Conservation (phyloP, 805 yeast species). For the Metschnikowia anglica region DNA sequence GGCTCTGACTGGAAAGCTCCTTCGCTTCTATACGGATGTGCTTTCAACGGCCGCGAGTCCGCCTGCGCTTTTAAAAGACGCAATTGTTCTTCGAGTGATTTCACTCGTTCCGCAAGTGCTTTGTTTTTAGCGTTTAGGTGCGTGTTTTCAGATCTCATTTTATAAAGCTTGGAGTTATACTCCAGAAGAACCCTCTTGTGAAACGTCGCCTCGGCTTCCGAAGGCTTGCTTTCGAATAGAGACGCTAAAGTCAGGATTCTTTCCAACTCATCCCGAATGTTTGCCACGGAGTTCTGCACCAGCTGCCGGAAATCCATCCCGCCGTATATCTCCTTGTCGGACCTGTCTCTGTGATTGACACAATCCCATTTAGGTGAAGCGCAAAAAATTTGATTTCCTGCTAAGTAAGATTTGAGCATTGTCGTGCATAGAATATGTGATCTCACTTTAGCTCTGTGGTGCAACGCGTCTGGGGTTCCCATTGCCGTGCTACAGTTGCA, state of each 20-base stretch:
- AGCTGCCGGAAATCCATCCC: constrained; percentile 17
- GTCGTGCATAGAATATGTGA: too few relatives aligned
- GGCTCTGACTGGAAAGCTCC: background rate
- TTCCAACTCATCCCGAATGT: constrained; percentile 19
- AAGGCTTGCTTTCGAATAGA: constrained; percentile 4
- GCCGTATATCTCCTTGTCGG: background rate
- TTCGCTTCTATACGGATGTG: constrained; percentile 9
- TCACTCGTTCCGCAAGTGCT: constrained; percentile 9
- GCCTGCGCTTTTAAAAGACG: background rate
- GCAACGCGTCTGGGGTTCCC: too few relatives aligned
- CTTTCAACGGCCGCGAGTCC: constrained; percentile 1
- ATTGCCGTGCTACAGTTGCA: background rate
- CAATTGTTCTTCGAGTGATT: constrained; percentile 3
- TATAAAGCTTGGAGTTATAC: constrained; percentile 19
- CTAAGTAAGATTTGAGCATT: too few relatives aligned
- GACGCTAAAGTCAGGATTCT: constrained; percentile 14
- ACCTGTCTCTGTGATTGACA: too few relatives aligned
- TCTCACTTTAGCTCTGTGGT: too few relatives aligned
- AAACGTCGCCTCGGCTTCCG: constrained; percentile 9
- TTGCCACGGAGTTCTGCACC: constrained; percentile 17
- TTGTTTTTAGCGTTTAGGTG: constrained; percentile 14
- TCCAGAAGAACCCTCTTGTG: constrained; percentile 15
- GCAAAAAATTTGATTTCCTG: too few relatives aligned
- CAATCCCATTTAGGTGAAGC: too few relatives aligned
- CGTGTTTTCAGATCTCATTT: constrained; percentile 11